These are phyloP conservation scores for Epichloe amarillans DNA, from an alignment of 2,329 filamentous ascomycete genomes.

Conservation along the genomic window DNA sequence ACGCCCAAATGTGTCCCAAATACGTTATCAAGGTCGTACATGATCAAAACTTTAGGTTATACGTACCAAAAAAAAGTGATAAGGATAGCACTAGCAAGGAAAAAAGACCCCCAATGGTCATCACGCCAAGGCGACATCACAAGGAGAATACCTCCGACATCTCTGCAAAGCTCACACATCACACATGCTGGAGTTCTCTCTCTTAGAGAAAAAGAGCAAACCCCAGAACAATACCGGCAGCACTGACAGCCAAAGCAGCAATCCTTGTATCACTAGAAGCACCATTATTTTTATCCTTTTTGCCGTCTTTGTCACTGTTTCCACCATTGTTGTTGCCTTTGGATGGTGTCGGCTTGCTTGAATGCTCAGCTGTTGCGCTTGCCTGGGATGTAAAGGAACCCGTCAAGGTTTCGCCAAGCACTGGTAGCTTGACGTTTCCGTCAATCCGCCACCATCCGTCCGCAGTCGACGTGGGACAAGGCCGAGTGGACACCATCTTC, in stretches of 20 bases:
- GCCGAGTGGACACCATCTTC: conserved; percentile 44
- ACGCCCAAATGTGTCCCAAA: background rate
- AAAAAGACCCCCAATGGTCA: too few relatives aligned
- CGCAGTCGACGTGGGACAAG: conserved; percentile 56
- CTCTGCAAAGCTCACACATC: background rate
- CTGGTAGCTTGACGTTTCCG: conserved; percentile 56
- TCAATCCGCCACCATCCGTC: conserved; percentile 71
- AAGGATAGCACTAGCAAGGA: background rate
- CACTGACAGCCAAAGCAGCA: conserved; percentile 15
- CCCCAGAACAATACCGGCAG: conserved; percentile 17
- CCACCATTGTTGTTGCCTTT: background rate
- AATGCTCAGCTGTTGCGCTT: conserved; percentile 8
- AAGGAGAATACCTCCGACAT: background rate
- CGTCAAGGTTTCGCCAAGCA: conserved; percentile 41
- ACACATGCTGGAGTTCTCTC: background rate
- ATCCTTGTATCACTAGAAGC: conserved; percentile 15
- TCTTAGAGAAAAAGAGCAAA: conserved; percentile 11
- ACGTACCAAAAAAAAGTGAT: background rate
- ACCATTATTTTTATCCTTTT: conserved; percentile 6
- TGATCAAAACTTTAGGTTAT: background rate
- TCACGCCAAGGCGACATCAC: background rate
- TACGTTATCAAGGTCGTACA: background rate
- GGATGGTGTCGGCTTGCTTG: background rate
- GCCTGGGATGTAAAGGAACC: conserved; percentile 12
- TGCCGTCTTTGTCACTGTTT: conserved; percentile 1